These are phyloP conservation scores for Aspergillus sp. DNA, from an alignment of 2,329 filamentous ascomycete species.

Conservation along the genomic window DNA sequence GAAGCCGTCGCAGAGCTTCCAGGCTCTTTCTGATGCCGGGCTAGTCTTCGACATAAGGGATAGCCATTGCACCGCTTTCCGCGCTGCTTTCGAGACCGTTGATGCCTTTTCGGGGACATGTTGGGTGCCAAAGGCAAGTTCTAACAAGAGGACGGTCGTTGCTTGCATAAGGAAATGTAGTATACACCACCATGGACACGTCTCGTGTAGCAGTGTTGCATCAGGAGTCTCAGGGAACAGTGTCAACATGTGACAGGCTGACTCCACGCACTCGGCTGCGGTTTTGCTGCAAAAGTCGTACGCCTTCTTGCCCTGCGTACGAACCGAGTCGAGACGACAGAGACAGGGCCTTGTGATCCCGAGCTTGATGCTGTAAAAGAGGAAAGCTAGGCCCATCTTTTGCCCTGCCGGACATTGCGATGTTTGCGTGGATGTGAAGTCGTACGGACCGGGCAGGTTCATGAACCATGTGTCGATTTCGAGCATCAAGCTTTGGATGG, in stretches of 20 bases:
- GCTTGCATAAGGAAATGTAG: constrained; percentile 40
- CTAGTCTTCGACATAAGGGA: constrained; percentile 23
- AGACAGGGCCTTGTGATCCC: constrained; percentile 38
- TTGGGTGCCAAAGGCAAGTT: constrained; percentile 35
- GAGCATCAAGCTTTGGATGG: constrained; percentile 30
- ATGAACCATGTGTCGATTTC: constrained; percentile 35
- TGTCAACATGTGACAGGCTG: constrained; percentile 34
- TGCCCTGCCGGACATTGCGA: constrained; percentile 27
- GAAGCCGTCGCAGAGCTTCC: constrained; percentile 29
- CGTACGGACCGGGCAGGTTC: constrained; percentile 31
- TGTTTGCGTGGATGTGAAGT: constrained; percentile 32
- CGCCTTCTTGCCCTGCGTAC: constrained; percentile 23
- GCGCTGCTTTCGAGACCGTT: constrained; percentile 28
- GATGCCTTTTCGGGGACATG: constrained; percentile 36
- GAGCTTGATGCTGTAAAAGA: constrained; percentile 37
- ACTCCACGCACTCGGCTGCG: constrained; percentile 35
- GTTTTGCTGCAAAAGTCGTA: constrained; percentile 32
- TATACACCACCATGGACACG: constrained; percentile 39
- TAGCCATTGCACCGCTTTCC: constrained; percentile 30
- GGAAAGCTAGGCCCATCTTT: constrained; percentile 33
- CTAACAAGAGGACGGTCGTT: constrained; percentile 36
- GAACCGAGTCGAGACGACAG: constrained; percentile 30
- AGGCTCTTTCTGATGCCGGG: constrained; percentile 24
- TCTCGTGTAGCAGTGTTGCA: constrained; percentile 26
- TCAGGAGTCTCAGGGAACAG: constrained; percentile 35